Percentiles rank a stretch among this genome's conserved stretches.
These are phyloP conservation scores for Adansonia gregorii DNA, from an alignment of 441 rosid species.

Conservation along the genomic window DNA sequence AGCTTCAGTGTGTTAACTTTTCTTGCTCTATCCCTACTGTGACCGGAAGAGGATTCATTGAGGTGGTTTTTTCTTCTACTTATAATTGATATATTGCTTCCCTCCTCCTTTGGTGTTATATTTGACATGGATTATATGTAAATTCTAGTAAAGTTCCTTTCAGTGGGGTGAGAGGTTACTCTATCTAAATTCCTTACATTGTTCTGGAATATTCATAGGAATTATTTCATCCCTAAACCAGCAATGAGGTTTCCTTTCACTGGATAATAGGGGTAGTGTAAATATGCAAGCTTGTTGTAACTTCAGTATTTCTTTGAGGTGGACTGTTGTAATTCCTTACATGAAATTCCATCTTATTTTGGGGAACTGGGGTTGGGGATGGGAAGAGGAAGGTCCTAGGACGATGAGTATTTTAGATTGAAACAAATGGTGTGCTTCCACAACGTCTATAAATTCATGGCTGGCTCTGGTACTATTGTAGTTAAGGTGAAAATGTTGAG, in stretches of 20 bases:
- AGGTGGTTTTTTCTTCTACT: conserved; percentile 52
- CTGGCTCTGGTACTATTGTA: background rate
- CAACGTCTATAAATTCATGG: background rate
- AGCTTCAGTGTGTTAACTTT: conserved; percentile 60
- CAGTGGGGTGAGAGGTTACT: background rate
- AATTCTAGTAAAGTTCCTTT: conserved; percentile 11
- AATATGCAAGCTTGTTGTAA: conserved; percentile 5
- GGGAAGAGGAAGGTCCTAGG: background rate
- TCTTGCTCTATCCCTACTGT: conserved; percentile 69
- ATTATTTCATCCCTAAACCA: too few species aligned
- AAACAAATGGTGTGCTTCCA: too few species aligned
- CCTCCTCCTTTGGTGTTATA: background rate
- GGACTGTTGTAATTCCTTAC: background rate
- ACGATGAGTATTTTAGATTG: background rate
- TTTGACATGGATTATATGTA: background rate
- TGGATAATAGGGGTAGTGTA: background rate
- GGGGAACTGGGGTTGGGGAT: background rate
- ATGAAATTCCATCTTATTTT: conserved; percentile 14
- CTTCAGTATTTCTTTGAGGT: background rate
- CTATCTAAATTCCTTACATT: too few species aligned
- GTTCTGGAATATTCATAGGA: too few species aligned
- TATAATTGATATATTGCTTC: conserved; percentile 4
- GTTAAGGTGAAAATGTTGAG: background rate
- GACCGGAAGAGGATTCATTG: conserved; percentile 90
- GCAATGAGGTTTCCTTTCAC: too few species aligned